phyloP scores from a whole-genome alignment of 768 basidiomycete genomes.

The Lactarius hatsudake region DNA sequence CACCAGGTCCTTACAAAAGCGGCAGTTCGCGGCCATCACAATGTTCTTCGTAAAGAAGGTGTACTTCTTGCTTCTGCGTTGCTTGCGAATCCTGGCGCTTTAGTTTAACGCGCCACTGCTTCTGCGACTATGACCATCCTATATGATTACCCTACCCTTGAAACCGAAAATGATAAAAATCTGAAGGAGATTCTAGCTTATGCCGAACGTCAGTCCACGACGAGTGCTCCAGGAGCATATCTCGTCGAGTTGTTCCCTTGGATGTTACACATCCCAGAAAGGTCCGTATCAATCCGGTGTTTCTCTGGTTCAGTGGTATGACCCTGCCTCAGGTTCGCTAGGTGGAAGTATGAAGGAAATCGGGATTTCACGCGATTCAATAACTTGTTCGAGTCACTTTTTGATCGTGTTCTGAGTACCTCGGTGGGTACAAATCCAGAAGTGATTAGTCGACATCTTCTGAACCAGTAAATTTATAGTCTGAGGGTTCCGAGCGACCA shows the following conservation, averaged over 20 bases:
- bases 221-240: not conserved
- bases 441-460: not conserved
- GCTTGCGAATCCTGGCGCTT: not conserved
- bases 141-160: not conserved
- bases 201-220: not conserved
- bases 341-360: not conserved
- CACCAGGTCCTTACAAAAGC: not conserved
- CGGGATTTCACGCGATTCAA: not conserved
- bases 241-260: not conserved
- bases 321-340: not conserved
- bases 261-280: not conserved
- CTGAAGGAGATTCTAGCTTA: not conserved
- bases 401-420: not conserved
- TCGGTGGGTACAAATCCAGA: not conserved
- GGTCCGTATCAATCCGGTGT: not conserved
- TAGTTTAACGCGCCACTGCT: not conserved
- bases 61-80: not conserved
- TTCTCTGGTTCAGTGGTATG: not conserved
- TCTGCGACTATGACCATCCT: not conserved
- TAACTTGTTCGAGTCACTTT: not conserved
- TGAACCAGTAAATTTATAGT: not conserved
- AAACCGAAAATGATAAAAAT: not conserved
- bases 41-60: not conserved
- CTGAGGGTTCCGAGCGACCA: not conserved
- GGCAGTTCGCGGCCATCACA: not conserved